phyloP scores from a whole-genome alignment of 2,329 filamentous ascomycete species.

The Aspergillus fijiensis region DNA sequence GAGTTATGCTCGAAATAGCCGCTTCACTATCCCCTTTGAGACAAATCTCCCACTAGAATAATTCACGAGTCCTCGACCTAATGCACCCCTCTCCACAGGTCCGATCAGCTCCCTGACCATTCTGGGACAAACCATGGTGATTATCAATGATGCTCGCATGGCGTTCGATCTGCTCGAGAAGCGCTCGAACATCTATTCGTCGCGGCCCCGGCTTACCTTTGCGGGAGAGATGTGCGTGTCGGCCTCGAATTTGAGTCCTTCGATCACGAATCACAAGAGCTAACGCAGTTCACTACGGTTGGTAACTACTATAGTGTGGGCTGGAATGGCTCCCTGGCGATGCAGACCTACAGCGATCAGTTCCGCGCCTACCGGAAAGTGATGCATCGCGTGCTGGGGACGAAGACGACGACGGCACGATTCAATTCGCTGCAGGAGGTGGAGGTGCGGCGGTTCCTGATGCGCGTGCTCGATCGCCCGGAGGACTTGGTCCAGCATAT shows the following conservation, averaged over 20 bases:
- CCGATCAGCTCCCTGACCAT: conserved; percentile 37
- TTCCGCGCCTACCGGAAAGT: conserved; percentile 47
- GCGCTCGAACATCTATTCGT: conserved; percentile 25
- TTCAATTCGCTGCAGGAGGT: conserved; percentile 45
- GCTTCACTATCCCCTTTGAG: no score
- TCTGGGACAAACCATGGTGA: conserved; percentile 32
- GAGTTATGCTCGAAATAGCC: no score
- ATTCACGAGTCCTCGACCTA: background rate
- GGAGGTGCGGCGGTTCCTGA: conserved; percentile 46
- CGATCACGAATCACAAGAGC: background rate
- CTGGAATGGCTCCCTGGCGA: conserved; percentile 38
- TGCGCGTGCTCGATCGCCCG: conserved; percentile 44
- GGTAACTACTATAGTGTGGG: conserved; percentile 25
- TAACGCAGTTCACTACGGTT: background rate
- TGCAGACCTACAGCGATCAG: conserved; percentile 37
- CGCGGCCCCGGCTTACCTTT: conserved; percentile 28
- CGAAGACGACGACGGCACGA: conserved; percentile 38
- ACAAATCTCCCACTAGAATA: no score
- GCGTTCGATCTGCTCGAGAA: conserved; percentile 35
- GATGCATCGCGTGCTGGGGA: conserved; percentile 47
- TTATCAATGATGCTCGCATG: conserved; percentile 31
- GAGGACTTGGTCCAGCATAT: conserved; percentile 44
- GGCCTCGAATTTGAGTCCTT: no score
- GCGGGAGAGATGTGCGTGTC: conserved; percentile 35
- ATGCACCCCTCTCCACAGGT: conserved; percentile 12